Evolutionary conservation across 495 filamentous ascomycete genomes (phyloP), one percentile per base, ranked within the genome.

Genomic region (Xylaria curta): DNA sequence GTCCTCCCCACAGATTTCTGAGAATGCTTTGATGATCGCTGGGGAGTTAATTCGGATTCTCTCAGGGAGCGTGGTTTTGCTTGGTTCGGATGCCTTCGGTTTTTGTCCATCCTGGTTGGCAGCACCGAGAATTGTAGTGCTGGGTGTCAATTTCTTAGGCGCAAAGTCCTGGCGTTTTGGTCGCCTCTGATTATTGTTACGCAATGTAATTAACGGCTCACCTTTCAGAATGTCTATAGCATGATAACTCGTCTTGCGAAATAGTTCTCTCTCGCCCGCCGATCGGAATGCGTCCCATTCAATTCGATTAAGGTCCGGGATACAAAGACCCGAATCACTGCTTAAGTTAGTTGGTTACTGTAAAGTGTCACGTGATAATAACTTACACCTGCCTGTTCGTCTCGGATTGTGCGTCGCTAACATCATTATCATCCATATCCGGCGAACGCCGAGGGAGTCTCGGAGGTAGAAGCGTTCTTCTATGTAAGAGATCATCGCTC

Each of bases 191-290:
- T 40, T 40, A 0, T 38, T 12, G 13, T 40, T 5, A 0, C 36
- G 28, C 15, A 54, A 38, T 24, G 21, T 53, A 3, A 66, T 66
- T 7, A 66, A n/a, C 7, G 47, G 64, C n/a, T 54, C 64, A 21
- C 64, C 64, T 40, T 53, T 10, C 0, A 66, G 47, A 19, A 66
- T 31, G 26, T 66, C 64, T 2, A 66, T 53, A 19, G 64, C 64
- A 40, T 53, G 10, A 54, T 54, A 54, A 1, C 17, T 54, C 8
- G 44, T 40, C 31, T 53, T 66, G 64, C 46, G 44, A 54, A 66
- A 54, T 3, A 65, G 26, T 65, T 47, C n/a, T 28, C 31, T 26
- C 31, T 7, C 19, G 4, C 46, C 47, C 12, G 19, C 31, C 0
- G 46, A 8, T 10, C n/a, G 28, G 8, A 66, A 66, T 15, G 17